Evolutionary conservation across 345 rosid genomes (phyloP).

Genomic region (Citrus unshiu): DNA sequence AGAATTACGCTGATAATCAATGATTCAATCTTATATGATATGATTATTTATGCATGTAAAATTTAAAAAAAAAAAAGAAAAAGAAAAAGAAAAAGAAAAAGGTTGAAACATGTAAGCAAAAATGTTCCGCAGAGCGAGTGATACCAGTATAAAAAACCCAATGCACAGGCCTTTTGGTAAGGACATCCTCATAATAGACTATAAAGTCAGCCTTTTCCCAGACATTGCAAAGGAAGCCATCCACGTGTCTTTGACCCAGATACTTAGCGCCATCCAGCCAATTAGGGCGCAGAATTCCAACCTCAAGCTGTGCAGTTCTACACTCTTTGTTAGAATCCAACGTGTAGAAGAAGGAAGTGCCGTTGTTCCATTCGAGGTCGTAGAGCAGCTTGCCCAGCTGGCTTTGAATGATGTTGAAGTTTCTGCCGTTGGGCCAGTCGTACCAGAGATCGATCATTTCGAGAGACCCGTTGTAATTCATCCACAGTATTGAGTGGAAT

Average conservation of each 20-base stretch:
- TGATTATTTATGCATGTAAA: not conserved
- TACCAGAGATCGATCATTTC: conserved; percentile 57
- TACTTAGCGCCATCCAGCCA: conserved; percentile 57
- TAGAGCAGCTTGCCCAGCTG: conserved; percentile 45
- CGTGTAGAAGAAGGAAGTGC: conserved; percentile 52
- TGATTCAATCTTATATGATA: too few relatives aligned
- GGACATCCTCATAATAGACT: conserved; percentile 58
- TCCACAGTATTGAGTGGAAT: conserved; percentile 42
- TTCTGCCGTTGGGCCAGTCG: conserved; percentile 59
- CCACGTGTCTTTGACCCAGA: conserved; percentile 45
- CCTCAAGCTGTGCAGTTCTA: conserved; percentile 28
- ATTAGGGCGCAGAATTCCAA: conserved; percentile 58
- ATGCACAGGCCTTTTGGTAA: conserved; percentile 45
- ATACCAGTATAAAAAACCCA: conserved; percentile 62
- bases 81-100: too few relatives aligned
- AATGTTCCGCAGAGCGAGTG: too few relatives aligned
- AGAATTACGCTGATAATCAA: not conserved
- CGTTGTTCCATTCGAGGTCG: conserved; percentile 66
- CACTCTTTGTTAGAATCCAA: conserved; percentile 34
- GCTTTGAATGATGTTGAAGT: conserved; percentile 52
- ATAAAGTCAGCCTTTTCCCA: conserved; percentile 67
- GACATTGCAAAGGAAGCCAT: conserved; percentile 57
- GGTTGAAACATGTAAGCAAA: not conserved
- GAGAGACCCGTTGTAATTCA: conserved; percentile 45
- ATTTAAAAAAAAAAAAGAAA: not conserved